These are phyloP conservation scores for Planoprotostelium fungivorum DNA, from an alignment of 78 protist genomes.

Conservation along the genomic window DNA sequence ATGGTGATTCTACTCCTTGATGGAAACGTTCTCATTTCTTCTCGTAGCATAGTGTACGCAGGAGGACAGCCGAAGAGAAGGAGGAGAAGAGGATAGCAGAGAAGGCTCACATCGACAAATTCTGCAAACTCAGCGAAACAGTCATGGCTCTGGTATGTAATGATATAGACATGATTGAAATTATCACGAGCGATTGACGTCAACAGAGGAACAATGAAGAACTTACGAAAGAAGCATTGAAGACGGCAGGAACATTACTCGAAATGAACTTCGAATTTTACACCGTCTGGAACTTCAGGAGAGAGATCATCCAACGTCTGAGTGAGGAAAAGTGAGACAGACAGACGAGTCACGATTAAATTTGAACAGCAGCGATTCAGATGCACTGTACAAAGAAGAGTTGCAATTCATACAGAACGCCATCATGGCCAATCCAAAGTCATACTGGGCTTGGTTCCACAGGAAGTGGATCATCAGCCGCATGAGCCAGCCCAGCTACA, in stretches of 20 bases:
- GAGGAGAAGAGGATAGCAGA: neutral
- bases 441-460: constrained; percentile 71
- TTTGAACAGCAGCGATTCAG: constrained; percentile 7
- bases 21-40: neutral
- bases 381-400: constrained; percentile 22
- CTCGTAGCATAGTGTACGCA: neutral
- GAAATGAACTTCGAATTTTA: constrained; percentile 81
- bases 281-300: constrained; percentile 81
- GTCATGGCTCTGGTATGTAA: neutral
- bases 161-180: too few species aligned
- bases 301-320: constrained; percentile 34
- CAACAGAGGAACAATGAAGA: constrained; percentile 1
- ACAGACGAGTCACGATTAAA: neutral
- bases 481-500: constrained; percentile 38
- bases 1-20: too few species aligned
- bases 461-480: constrained; percentile 41
- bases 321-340: neutral
- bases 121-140: neutral
- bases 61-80: neutral
- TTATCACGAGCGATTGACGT: neutral
- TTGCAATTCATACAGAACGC: constrained; percentile 32
- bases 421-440: constrained; percentile 34
- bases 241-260: constrained; percentile 30
- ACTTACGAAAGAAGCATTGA: constrained; percentile 17
- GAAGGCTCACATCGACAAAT: neutral